Percentiles rank a stretch among this genome's conserved stretches.
phyloP scores from a whole-genome alignment of 768 basidiomycete species.

The Dioszegia aurantiaca region DNA sequence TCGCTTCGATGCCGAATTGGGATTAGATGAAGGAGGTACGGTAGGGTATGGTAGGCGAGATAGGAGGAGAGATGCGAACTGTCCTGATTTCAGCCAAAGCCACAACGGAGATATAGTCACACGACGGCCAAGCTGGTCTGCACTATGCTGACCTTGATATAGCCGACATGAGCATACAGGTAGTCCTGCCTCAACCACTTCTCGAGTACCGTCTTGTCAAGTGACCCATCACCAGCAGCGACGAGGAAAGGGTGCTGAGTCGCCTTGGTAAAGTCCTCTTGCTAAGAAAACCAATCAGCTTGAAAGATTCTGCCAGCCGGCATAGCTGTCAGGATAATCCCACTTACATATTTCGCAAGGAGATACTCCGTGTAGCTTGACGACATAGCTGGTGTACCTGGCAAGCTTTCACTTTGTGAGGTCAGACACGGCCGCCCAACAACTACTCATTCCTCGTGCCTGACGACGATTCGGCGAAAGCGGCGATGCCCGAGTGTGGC shows the following conservation, averaged over 20 bases:
- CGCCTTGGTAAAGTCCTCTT: slow-evolving; percentile 55
- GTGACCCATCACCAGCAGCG: slow-evolving; percentile 59
- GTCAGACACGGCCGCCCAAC: too few relatives aligned
- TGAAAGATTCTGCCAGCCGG: too few relatives aligned
- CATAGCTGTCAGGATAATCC: too few relatives aligned
- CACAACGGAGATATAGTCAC: too few relatives aligned
- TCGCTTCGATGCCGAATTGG: slow-evolving; percentile 42
- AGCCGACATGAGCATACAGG: slow-evolving; percentile 70
- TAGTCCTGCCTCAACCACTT: slow-evolving; percentile 71
- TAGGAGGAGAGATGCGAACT: slow-evolving; percentile 66
- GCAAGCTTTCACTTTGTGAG: too few relatives aligned
- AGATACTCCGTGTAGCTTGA: too few relatives aligned
- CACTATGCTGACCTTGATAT: slow-evolving; percentile 57
- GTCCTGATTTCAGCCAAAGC: background rate
- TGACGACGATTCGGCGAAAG: background rate
- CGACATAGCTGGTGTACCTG: too few relatives aligned
- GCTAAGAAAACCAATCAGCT: too few relatives aligned
- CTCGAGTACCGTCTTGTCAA: slow-evolving; percentile 58
- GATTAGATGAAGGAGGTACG: slow-evolving; percentile 46
- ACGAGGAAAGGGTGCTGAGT: slow-evolving; percentile 63
- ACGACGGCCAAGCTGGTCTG: too few relatives aligned
- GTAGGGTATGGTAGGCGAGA: slow-evolving; percentile 60
- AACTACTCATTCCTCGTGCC: too few relatives aligned
- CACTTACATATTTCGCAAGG: too few relatives aligned
- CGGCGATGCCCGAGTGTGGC: background rate